phyloP scores from a whole-genome alignment of 1,284 basidiomycete genomes.

The Cutaneotrichosporon spelunceum region DNA sequence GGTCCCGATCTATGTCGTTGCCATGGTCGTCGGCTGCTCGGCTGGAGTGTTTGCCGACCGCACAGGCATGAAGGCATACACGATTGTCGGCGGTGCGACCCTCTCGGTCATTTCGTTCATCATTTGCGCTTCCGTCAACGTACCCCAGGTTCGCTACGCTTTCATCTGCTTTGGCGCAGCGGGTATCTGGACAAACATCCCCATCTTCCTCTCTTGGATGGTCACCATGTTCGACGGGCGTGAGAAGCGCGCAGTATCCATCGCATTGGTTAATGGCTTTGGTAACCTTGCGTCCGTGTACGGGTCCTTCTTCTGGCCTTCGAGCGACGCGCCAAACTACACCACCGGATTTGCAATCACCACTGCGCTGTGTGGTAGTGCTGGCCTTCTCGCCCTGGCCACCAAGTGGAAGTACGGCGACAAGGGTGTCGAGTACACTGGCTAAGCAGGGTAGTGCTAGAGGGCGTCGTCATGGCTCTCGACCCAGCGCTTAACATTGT shows the following conservation, averaged over 20 bases:
- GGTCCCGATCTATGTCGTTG: conserved; percentile 52
- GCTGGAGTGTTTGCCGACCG: conserved; percentile 45
- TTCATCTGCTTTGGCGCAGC: conserved; percentile 51
- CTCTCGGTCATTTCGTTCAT: conserved; percentile 41
- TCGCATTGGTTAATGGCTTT: conserved; percentile 47
- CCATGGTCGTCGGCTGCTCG: conserved; percentile 43
- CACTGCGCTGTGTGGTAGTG: conserved; percentile 39
- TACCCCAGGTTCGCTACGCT: conserved; percentile 42
- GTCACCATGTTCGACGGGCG: conserved; percentile 49
- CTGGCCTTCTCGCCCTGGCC: conserved; percentile 25
- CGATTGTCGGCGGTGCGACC: conserved; percentile 34
- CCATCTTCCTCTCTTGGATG: conserved; percentile 48
- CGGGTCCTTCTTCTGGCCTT: conserved; percentile 51
- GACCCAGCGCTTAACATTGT: too few relatives aligned
- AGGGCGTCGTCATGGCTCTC: too few relatives aligned
- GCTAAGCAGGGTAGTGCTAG: too few relatives aligned
- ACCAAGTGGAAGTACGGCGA: conserved; percentile 40
- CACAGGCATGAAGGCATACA: conserved; percentile 45
- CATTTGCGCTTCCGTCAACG: conserved; percentile 40
- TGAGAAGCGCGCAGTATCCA: conserved; percentile 47
- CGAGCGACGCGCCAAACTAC: conserved; percentile 38
- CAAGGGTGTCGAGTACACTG: conserved; percentile 28
- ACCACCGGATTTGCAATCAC: conserved; percentile 44
- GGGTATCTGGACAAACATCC: conserved; percentile 48
- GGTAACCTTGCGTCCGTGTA: conserved; percentile 47